Conservation (phyloP, 805 yeast genomes). For the Starmerella potacharoeniae region DNA sequence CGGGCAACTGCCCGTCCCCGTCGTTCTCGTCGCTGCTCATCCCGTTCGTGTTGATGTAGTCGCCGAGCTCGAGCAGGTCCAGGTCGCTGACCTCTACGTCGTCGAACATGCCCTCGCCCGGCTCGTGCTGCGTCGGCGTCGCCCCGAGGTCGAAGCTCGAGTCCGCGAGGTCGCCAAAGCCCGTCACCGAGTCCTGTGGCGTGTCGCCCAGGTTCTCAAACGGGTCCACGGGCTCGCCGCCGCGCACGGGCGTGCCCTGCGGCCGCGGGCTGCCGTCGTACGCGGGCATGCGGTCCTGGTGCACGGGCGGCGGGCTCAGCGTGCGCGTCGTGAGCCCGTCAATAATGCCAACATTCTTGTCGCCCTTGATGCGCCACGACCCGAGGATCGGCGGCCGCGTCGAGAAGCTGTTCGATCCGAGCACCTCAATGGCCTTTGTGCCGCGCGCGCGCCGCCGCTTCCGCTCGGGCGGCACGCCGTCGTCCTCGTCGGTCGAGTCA, state of each 20-base stretch:
- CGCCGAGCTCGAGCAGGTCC: constrained; percentile 45
- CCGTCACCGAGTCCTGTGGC: background rate
- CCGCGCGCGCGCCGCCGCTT: constrained; percentile 41
- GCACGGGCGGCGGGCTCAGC: constrained; percentile 39
- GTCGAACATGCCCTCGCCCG: background rate
- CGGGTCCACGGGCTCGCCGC: constrained; percentile 24
- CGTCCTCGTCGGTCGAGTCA: constrained; percentile 90
- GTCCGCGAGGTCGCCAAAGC: constrained; percentile 12
- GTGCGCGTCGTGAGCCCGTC: constrained; percentile 90
- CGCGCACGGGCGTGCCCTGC: background rate
- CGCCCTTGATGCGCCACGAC: constrained; percentile 67
- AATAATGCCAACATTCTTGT: constrained; percentile 71
- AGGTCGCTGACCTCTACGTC: constrained; percentile 35
- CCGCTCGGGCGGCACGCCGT: constrained; percentile 61
- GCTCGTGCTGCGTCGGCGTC: background rate
- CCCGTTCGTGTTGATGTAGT: constrained; percentile 77
- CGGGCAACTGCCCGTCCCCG: background rate
- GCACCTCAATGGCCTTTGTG: constrained; percentile 77
- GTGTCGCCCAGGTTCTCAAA: constrained; percentile 21
- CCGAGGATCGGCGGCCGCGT: constrained; percentile 87
- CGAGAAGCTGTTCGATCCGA: constrained; percentile 76
- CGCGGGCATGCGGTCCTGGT: no score
- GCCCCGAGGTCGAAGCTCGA: background rate
- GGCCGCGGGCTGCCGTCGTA: constrained; percentile 1
- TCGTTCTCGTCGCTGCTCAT: constrained; percentile 50